Evolutionary conservation across 2,329 filamentous ascomycete genomes (phyloP), one percentile per base, ranked within the genome.

Genomic region (Alternaria gansuensis): DNA sequence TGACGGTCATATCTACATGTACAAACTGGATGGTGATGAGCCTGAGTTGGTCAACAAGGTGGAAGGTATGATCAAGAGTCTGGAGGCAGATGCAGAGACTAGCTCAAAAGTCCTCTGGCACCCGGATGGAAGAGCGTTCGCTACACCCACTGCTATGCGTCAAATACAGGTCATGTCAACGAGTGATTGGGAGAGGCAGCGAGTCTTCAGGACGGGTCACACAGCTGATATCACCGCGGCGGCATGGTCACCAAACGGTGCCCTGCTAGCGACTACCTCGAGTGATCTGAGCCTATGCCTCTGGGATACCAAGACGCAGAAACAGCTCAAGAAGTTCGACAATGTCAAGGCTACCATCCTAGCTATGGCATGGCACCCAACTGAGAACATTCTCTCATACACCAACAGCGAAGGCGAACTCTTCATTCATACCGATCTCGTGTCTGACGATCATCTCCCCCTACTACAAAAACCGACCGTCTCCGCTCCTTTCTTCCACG

Each of bases 161-260:
- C 69, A 79, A 90, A 96, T 74, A 87, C 90, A 96, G 71, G 86
- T 97, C 37, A 85, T 97, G 55, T 96, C 94, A n/a, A 88, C 88
- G 62, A 88, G 87, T 51, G 92, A 97, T 75, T 97, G 94, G 91
- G 91, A 93, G 74, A 89, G 90, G 66, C 93, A 98, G 76, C 86
- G 90, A 60, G 80, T 82, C 0, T 99, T 99, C 74, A 81, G 87
- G 7, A 88, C 88, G 29, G 92, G 90, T 0, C 95, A 98, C 73
- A 87, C 88, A 40, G 89, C 89, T 17, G 91, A 96, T 66, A 89
- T 99, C 58, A 97, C 92, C 0, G 90, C 93, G 2, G 80, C 96
- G 34, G 88, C 91, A 34, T 99, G 95, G 95, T 97, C 94, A 13
- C 92, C 93, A 2, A 99, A 99, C 73, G 95, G 95, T 37, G 91